phyloP scores from a whole-genome alignment of 768 basidiomycete species.

The Leccinum boreale region DNA sequence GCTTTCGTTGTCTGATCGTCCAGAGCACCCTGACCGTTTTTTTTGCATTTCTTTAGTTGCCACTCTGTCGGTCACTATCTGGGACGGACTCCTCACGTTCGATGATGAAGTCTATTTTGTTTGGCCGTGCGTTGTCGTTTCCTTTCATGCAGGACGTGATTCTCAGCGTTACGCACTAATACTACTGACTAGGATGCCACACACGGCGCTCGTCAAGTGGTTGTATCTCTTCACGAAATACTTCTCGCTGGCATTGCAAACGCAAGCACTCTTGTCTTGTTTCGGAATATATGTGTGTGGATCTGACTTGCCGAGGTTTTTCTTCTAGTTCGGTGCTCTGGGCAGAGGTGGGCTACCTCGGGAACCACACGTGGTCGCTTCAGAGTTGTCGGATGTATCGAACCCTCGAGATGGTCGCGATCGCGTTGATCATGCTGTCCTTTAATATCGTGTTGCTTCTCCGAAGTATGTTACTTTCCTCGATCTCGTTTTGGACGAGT shows the following conservation, averaged over 20 bases:
- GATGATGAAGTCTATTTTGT: slow-evolving; percentile 19
- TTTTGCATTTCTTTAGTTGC: slow-evolving; percentile 5
- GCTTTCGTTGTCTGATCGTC: background rate
- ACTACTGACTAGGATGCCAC: slow-evolving; percentile 12
- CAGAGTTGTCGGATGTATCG: slow-evolving; percentile 12
- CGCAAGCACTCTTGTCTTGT: slow-evolving; percentile 3
- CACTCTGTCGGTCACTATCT: slow-evolving; percentile 8
- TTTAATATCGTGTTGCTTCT: slow-evolving; percentile 21
- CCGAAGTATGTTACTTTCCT: slow-evolving; percentile 17
- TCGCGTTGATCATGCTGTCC: slow-evolving; percentile 11
- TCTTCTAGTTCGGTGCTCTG: background rate
- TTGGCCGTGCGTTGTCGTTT: slow-evolving; percentile 20
- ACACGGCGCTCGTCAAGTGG: slow-evolving; percentile 21
- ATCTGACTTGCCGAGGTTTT: background rate
- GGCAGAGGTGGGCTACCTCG: slow-evolving; percentile 1
- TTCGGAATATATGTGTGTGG: background rate
- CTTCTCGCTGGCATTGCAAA: slow-evolving; percentile 13
- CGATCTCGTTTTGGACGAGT: background rate
- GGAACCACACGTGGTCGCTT: background rate
- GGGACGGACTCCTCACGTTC: slow-evolving; percentile 20
- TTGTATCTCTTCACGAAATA: slow-evolving; percentile 27
- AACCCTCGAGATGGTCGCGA: slow-evolving; percentile 9
- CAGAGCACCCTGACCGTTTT: background rate
- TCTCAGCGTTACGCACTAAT: background rate
- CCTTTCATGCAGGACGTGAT: background rate